Conservation (phyloP, 345 rosid genomes). For the Bruguiera parviflora region DNA sequence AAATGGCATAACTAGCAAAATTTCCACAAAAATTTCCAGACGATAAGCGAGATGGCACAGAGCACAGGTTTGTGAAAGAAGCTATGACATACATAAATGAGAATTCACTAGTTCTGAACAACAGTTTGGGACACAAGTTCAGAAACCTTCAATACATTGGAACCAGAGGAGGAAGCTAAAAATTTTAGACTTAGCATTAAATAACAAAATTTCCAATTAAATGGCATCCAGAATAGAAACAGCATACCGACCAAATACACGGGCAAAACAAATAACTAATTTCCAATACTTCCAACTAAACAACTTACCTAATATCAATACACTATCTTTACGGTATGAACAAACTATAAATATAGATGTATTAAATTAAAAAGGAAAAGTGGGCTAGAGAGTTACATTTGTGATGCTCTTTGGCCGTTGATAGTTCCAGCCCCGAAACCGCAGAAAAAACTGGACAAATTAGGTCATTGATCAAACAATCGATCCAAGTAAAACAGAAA, state of each 20-base stretch:
- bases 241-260: neutral
- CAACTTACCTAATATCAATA: neutral
- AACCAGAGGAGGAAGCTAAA: neutral
- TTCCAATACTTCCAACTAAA: neutral
- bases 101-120: neutral
- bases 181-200: neutral
- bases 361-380: constrained; percentile 1
- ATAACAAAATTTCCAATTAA: neutral
- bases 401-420: constrained; percentile 71
- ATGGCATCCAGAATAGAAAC: neutral
- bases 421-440: constrained; percentile 86
- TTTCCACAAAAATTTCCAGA: too few relatives aligned
- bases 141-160: neutral
- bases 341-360: neutral
- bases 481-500: constrained; percentile 12
- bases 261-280: neutral
- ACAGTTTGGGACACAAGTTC: neutral
- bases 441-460: constrained; percentile 75
- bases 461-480: constrained; percentile 8
- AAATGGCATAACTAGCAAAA: too few relatives aligned
- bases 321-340: neutral
- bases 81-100: neutral
- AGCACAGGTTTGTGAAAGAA: neutral
- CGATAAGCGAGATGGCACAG: too few relatives aligned
- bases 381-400: constrained; percentile 45